Base-by-base conservation (phyloP, 148 eudicot species). In the Vaccinium vitisidaea region DNA sequence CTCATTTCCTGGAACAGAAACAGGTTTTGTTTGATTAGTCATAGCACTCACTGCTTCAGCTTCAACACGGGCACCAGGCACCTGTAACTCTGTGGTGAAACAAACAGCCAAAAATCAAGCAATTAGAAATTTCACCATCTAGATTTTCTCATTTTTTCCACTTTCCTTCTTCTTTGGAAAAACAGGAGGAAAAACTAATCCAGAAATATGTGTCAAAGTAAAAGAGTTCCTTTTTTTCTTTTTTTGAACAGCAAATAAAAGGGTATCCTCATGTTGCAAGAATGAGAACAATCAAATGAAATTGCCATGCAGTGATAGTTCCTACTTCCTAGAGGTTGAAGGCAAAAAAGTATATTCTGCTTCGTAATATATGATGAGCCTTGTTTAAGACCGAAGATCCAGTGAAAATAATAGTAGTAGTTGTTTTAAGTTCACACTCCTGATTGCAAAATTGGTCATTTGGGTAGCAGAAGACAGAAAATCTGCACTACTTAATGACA, bases 1-100 rank as follows among this genome's bases (percentile, higher is more conserved):
- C 75, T 88, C 92, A 18, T 50, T 81, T 56, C 75, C 43, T 61
- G 88, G 89, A 77, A 71, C 80, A 2, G 85, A 86, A 79, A 58
- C 36, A 14, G 88, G 87, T 80, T 92, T 93, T 25, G 79, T 76
- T 16, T 89, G 85, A 8, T 43, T 71, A 4, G 83, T 65, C 76
- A 30, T 58, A 50, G 61, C 30, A 48, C 30, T 85, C n/a, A 70
- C 78, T 25, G 69, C 63, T 55, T 89, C 93, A 30, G 85, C 87
- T 78, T 95, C 98, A 50, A 83, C 82, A 5, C 82, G 86, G 36
- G 90, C 85, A 77, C 90, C 87, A 5, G 89, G 88, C 19, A 76
- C 55, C 46, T 88, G 84, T 75, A 94, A 82, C n/a, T 93, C 98
- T 95, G 91, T 95, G 91, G 73, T 30, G 43, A 84, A 82, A 36